Conservation (phyloP, 202 grass and related monocot genomes). For the Schoenoplectus tabernaemontani region DNA sequence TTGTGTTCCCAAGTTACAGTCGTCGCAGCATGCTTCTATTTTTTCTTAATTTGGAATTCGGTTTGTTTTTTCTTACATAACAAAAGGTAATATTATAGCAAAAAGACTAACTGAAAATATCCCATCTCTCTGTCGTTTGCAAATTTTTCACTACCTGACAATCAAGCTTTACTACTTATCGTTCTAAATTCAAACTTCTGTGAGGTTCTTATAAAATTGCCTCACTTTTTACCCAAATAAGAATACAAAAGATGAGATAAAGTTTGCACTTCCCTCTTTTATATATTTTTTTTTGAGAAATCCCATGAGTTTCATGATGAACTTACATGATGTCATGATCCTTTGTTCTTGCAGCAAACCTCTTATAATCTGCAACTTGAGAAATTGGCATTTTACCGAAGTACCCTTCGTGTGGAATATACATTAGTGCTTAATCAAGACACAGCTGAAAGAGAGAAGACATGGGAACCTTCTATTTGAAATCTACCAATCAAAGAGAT, state of each 20-base stretch:
- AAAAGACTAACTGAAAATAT: conserved; percentile 11
- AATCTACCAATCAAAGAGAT: conserved; percentile 51
- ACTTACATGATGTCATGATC: conserved; percentile 14
- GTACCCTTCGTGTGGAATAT: conserved; percentile 8
- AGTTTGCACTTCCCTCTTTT: background rate
- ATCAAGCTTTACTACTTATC: conserved; percentile 5
- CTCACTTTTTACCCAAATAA: conserved; percentile 4
- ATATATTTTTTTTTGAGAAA: conserved; percentile 4
- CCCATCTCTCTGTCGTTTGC: background rate
- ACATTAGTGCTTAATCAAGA: conserved; percentile 6
- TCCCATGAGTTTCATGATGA: background rate
- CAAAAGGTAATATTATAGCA: background rate
- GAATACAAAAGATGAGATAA: conserved; percentile 17
- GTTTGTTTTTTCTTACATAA: conserved; percentile 1
- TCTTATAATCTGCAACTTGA: conserved; percentile 3
- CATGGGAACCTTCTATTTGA: conserved; percentile 82
- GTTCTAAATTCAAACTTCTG: conserved; percentile 6
- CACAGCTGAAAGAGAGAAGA: background rate
- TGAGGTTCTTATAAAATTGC: background rate
- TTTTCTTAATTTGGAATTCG: conserved; percentile 12
- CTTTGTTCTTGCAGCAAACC: conserved; percentile 30
- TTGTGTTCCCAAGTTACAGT: background rate
- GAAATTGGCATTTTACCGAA: conserved; percentile 1
- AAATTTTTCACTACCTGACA: conserved; percentile 19
- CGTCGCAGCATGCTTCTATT: background rate